Conservation (phyloP, 2,329 filamentous ascomycete species). For the Zymoseptoria ardabiliae region DNA sequence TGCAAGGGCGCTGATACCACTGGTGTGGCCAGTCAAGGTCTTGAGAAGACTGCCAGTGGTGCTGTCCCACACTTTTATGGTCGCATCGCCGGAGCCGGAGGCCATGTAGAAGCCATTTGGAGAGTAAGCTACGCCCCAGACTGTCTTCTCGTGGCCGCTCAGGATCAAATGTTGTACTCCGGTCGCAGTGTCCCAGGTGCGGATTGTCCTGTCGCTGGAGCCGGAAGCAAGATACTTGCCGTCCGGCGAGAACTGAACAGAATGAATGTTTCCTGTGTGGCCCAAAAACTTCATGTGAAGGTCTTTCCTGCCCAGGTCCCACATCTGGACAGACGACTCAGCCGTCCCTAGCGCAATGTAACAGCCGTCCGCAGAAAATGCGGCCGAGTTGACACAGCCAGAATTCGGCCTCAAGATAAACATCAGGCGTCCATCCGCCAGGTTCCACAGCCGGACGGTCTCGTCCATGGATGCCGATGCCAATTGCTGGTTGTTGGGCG, state of each 20-base stretch:
- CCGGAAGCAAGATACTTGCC: slow-evolving; percentile 3
- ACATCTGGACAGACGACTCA: neutral
- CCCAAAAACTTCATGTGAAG: neutral
- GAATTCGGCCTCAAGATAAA: neutral
- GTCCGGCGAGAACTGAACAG: slow-evolving; percentile 6
- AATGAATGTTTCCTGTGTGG: neutral
- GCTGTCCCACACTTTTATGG: slow-evolving; percentile 1
- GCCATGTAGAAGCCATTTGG: slow-evolving; percentile 1
- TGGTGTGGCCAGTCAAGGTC: slow-evolving; percentile 1
- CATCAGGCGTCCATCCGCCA: neutral
- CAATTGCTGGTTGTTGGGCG: slow-evolving; percentile 19
- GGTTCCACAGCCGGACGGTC: slow-evolving; percentile 24
- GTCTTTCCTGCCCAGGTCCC: neutral
- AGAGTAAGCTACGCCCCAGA: slow-evolving; percentile 4
- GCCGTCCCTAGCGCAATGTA: neutral
- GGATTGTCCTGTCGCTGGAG: slow-evolving; percentile 1
- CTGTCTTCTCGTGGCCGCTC: neutral
- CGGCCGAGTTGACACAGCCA: neutral
- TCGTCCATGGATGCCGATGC: slow-evolving; percentile 22
- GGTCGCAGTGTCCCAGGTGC: slow-evolving; percentile 1
- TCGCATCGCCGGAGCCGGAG: slow-evolving; percentile 4
- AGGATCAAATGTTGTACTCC: neutral
- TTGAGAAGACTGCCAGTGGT: neutral
- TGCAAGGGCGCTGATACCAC: neutral
- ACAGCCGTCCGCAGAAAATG: neutral